Evolutionary conservation across 257 asterid species (phyloP).

Genomic region (Leptodermis oblonga): DNA sequence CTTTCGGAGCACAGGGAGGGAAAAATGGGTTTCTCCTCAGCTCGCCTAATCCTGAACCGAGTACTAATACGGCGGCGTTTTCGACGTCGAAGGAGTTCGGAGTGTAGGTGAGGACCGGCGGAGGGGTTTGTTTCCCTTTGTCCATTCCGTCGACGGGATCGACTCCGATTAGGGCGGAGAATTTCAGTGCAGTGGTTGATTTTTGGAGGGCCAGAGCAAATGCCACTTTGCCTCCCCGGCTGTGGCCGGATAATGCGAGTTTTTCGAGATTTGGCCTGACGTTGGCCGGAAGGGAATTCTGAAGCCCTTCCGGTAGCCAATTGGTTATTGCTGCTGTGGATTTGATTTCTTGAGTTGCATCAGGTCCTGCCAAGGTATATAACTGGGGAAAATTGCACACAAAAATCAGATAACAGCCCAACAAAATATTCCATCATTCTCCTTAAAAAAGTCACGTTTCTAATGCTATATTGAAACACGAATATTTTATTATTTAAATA

Average conservation of each 20-base stretch:
- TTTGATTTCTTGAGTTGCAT: slow-evolving; percentile 60
- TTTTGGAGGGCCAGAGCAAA: slow-evolving; percentile 51
- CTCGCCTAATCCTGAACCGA: slow-evolving; percentile 84
- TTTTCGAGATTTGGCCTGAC: slow-evolving; percentile 49
- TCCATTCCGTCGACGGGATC: slow-evolving; percentile 88
- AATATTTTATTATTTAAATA: no score
- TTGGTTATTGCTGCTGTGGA: slow-evolving; percentile 48
- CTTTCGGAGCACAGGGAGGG: slow-evolving; percentile 84
- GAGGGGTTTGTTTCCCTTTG: slow-evolving; percentile 63
- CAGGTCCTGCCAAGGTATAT: slow-evolving; percentile 60
- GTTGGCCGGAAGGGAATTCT: slow-evolving; percentile 49
- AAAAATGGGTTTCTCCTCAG: slow-evolving; percentile 53
- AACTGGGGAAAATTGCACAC: slow-evolving; percentile 39
- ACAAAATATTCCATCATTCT: no score
- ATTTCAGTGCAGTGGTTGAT: slow-evolving; percentile 25
- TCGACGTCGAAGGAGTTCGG: slow-evolving; percentile 62
- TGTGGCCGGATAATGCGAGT: slow-evolving; percentile 73
- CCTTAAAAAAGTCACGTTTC: no score
- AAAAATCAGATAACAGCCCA: not conserved
- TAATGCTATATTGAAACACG: no score
- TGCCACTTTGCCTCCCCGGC: slow-evolving; percentile 88
- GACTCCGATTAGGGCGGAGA: slow-evolving; percentile 78
- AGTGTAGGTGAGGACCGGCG: slow-evolving; percentile 60
- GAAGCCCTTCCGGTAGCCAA: slow-evolving; percentile 57
- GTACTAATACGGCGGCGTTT: slow-evolving; percentile 42